A percentile compares a stretch with the other conserved stretches of the same genome.
These are phyloP conservation scores for Helichrysum umbraculigerum DNA, from an alignment of 129 eudicot genomes.

Conservation along the genomic window DNA sequence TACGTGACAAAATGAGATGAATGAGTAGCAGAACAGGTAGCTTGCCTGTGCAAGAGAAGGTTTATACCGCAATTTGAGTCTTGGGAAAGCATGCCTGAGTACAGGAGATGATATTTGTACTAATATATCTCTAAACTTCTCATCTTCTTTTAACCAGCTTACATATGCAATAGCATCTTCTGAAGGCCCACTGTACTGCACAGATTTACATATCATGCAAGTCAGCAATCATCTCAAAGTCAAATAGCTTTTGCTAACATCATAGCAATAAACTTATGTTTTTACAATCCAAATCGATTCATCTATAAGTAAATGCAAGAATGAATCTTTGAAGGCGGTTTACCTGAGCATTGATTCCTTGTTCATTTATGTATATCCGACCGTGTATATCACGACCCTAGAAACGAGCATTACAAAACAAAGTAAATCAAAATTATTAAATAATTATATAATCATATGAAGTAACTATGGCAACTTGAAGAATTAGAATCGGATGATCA, in stretches of 20 bases:
- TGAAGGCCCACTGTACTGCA: slow-evolving; percentile 98
- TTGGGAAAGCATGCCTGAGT: slow-evolving; percentile 81
- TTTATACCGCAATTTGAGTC: slow-evolving; percentile 90
- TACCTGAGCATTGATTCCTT: slow-evolving; percentile 99
- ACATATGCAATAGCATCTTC: slow-evolving; percentile 77
- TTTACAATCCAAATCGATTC: background rate
- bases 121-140: slow-evolving; percentile 65
- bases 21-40: slow-evolving; percentile 25
- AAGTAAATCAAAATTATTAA: slow-evolving; percentile 3
- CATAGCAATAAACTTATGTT: background rate
- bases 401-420: slow-evolving; percentile 15
- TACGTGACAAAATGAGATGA: background rate
- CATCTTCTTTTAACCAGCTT: slow-evolving; percentile 73
- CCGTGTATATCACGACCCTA: slow-evolving; percentile 89
- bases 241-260: slow-evolving; percentile 13
- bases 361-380: slow-evolving; percentile 87
- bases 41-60: slow-evolving; percentile 98
- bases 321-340: slow-evolving; percentile 6
- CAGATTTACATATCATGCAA: slow-evolving; percentile 15
- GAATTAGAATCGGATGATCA: background rate
- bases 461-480: background rate
- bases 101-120: slow-evolving; percentile 79
- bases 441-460: background rate
- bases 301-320: background rate
- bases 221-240: slow-evolving; percentile 22